Evolutionary conservation across 495 filamentous ascomycete genomes (phyloP), one percentile per base, ranked within the genome.

Genomic region (Xylaria intraflava): DNA sequence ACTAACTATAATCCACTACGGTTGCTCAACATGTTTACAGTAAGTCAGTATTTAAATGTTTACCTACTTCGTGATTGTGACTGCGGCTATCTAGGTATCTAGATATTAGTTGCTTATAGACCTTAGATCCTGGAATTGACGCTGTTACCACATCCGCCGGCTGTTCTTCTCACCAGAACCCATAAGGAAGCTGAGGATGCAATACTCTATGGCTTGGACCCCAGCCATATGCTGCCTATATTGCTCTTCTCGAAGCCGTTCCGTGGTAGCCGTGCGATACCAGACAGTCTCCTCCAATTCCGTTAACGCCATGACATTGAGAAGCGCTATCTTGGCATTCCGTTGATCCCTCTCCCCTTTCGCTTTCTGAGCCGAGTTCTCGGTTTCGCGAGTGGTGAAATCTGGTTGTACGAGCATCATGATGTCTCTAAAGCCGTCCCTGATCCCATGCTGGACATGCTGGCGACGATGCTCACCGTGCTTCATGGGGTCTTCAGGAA

Each of bases 271-370:
- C 20, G 49, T 57, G 33, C 56, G 58, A 23, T 58, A 54, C 63
- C 63, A 65, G 20, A 65, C 43, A 0, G 63, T 63, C 6, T 56
- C 58, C 10, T 65, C 63, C 0, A 63, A 17, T 9, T 63, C 60
- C 27, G 63, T 63, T 12, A 59, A 40, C 11, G 55, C 56, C 53
- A 61, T 61, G 26, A 58, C 54, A 51, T 63, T 51, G 35, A 66
- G 58, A 6, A 66, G 53, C 41, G 61, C 60, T 2, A 49, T 48
- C 17, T 64, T 52, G 40, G 55, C 31, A 14, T 64, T 47, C 1
- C 53, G 61, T 14, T 41, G 53, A 17, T 66, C 63, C 17, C 14
- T 38, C 22, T 66, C 63, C 6, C 42, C 50, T 1, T 29, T 30
- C 7, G 57, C 50, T 22, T 55, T 60, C 9, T 49, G 46, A 17